Percentiles rank a stretch among this genome's conserved stretches.
Conservation (phyloP, 345 rosid species). For the Rhodamnia rubescens region DNA sequence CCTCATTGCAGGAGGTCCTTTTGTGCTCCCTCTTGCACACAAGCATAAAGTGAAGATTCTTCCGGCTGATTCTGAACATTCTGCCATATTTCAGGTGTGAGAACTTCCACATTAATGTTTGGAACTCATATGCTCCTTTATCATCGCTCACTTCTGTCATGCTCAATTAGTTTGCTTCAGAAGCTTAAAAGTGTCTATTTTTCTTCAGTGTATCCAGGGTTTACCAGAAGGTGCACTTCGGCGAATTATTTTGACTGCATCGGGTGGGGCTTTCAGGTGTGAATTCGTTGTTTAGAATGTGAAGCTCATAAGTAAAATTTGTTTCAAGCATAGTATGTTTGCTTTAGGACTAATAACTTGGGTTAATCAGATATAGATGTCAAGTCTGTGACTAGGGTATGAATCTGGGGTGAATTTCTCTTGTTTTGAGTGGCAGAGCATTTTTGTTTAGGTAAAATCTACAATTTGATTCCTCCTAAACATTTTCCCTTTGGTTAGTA, state of each 20-base stretch:
- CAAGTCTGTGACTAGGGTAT: background rate
- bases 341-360: background rate
- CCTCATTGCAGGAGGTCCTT: conserved; percentile 91
- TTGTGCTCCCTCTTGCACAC: conserved; percentile 89
- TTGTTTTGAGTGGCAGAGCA: background rate
- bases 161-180: background rate
- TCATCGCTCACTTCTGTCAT: background rate
- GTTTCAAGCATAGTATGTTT: background rate
- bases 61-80: conserved; percentile 99
- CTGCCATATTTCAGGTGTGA: conserved; percentile 92
- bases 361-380: background rate
- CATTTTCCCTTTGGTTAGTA: background rate
- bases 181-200: conserved; percentile 2
- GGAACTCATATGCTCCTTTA: background rate
- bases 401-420: background rate
- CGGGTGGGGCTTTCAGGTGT: conserved; percentile 98
- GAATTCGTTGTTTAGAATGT: conserved; percentile 6
- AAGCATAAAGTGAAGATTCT: conserved; percentile 87
- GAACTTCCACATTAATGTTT: background rate
- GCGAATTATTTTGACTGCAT: conserved; percentile 82
- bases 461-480: background rate
- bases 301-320: background rate
- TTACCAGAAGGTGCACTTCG: conserved; percentile 81
- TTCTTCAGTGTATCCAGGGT: conserved; percentile 89
- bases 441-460: background rate